These are phyloP conservation scores for Bonia amplexicaulis DNA, from an alignment of 176 grass and related monocot genomes.

Conservation along the genomic window DNA sequence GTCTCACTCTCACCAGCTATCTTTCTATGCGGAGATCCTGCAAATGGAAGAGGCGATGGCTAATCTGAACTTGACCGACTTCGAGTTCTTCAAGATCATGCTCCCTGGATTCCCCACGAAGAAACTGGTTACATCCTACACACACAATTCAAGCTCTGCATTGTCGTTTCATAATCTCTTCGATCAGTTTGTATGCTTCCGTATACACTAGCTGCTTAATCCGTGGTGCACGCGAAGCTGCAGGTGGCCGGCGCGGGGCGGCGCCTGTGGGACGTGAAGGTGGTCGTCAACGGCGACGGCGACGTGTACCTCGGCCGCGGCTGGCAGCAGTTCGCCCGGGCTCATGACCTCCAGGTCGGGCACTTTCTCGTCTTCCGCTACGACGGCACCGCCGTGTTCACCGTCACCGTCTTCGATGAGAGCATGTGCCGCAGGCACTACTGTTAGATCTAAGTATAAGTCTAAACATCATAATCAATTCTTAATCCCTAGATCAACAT, in stretches of 20 bases:
- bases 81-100: conserved; percentile 41
- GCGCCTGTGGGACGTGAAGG: conserved; percentile 18
- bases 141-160: neutral
- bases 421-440: conserved; percentile 29
- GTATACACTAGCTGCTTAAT: neutral
- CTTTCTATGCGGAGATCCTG: neutral
- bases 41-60: neutral
- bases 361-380: conserved; percentile 31
- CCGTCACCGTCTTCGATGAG: conserved; percentile 30
- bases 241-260: neutral
- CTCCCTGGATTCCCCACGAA: neutral
- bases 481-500: too few relatives aligned
- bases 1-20: neutral
- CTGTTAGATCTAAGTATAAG: too few relatives aligned
- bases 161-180: neutral
- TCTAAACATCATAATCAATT: too few relatives aligned
- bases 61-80: neutral
- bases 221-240: conserved; percentile 18
- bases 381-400: neutral
- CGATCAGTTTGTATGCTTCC: neutral
- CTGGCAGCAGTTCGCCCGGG: conserved; percentile 27
- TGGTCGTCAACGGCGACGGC: conserved; percentile 16
- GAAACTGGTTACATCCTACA: conserved; percentile 6
- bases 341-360: conserved; percentile 8
- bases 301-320: conserved; percentile 10